Percentiles rank a stretch among this genome's conserved stretches.
phyloP scores from a whole-genome alignment of 164 flowering plant species.

The Vitis labrusca region DNA sequence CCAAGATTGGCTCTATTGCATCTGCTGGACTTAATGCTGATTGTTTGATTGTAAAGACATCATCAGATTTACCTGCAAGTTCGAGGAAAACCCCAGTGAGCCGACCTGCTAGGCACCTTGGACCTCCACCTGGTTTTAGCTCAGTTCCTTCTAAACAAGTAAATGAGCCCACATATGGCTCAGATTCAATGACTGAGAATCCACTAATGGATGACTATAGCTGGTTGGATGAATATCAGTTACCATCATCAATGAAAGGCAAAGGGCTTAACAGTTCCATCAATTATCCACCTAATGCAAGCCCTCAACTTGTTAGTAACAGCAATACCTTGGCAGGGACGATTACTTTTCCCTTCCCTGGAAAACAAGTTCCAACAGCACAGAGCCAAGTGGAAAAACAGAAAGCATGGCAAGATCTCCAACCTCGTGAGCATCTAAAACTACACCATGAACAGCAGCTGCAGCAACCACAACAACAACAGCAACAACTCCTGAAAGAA shows the following conservation, averaged over 20 bases:
- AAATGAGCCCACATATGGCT: constrained; percentile 32
- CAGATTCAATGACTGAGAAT: constrained; percentile 37
- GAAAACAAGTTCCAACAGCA: constrained; percentile 61
- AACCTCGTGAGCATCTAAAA: constrained; percentile 44
- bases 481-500: constrained; percentile 33
- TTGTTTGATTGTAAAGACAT: constrained; percentile 22
- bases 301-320: constrained; percentile 23
- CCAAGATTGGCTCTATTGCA: constrained; percentile 40
- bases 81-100: constrained; percentile 67
- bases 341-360: constrained; percentile 81
- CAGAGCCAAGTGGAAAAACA: constrained; percentile 47
- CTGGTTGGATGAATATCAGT: constrained; percentile 87
- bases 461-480: constrained; percentile 39
- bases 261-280: constrained; percentile 27
- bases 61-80: constrained; percentile 29
- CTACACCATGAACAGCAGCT: constrained; percentile 42
- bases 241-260: constrained; percentile 40
- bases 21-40: constrained; percentile 35
- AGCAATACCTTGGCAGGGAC: constrained; percentile 40
- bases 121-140: constrained; percentile 94
- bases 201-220: constrained; percentile 70
- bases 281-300: constrained; percentile 22
- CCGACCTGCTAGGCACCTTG: constrained; percentile 79
- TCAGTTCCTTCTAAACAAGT: constrained; percentile 46
- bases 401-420: constrained; percentile 49